Conservation (phyloP, 257 asterid genomes). For the Nicotiana obtusifolia region DNA sequence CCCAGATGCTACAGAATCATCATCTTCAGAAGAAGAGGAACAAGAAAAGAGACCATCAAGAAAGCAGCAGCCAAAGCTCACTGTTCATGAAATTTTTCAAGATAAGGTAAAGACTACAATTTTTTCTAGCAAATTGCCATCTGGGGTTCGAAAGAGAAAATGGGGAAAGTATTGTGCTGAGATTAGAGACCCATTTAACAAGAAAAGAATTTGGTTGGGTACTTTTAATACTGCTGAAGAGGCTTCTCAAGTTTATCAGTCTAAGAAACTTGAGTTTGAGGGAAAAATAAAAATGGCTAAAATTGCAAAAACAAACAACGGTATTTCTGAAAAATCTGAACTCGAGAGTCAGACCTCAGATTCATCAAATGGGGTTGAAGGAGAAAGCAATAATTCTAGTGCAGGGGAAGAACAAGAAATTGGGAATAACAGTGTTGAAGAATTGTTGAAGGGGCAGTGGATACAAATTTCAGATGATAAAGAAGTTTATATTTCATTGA, state of each 20-base stretch:
- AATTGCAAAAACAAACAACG: neutral
- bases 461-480: neutral
- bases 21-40: constrained; percentile 7
- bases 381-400: neutral
- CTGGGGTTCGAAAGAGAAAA: neutral
- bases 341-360: neutral
- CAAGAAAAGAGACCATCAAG: neutral
- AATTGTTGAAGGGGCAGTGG: neutral
- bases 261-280: constrained; percentile 24
- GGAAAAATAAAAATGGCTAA: neutral
- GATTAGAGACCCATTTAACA: neutral
- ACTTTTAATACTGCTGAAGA: neutral
- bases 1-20: constrained; percentile 9
- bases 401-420: too few relatives aligned
- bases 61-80: neutral
- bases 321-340: neutral
- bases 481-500: neutral
- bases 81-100: neutral
- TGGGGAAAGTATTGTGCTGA: neutral
- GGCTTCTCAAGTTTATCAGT: neutral
- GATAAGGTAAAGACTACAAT: neutral
- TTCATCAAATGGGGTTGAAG: neutral
- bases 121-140: neutral
- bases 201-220: neutral
- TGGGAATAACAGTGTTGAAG: neutral